phyloP scores from a whole-genome alignment of 1,284 basidiomycete genomes.

The Cystobasidiaceae sp. region DNA sequence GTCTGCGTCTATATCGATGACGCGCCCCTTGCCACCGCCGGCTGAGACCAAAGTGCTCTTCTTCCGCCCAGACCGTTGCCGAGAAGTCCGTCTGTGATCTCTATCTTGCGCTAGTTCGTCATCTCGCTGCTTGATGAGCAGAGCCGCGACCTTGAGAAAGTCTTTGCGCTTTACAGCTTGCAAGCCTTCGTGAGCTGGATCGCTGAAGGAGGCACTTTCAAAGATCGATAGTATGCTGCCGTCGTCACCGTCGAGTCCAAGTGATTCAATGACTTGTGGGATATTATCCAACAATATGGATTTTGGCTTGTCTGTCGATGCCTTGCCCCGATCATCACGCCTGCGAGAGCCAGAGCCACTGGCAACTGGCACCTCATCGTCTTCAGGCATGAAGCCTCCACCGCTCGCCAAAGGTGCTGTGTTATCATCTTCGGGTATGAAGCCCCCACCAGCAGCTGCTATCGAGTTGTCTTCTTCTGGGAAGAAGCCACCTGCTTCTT shows the following conservation, averaged over 20 bases:
- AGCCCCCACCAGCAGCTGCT: conserved; percentile 5
- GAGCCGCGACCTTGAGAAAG: conserved; percentile 21
- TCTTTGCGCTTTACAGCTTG: conserved; percentile 26
- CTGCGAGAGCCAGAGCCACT: not conserved
- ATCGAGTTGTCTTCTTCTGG: conserved; percentile 10
- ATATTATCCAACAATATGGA: conserved; percentile 4
- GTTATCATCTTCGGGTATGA: not conserved
- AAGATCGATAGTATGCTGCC: conserved; percentile 27
- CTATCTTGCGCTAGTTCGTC: conserved; percentile 22
- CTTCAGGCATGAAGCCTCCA: conserved; percentile 9
- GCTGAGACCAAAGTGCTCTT: conserved; percentile 22
- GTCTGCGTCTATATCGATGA: conserved; percentile 7
- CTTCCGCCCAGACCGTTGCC: not conserved
- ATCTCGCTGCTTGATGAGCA: conserved; percentile 23
- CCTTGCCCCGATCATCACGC: not conserved
- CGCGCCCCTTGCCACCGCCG: conserved; percentile 24
- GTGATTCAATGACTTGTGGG: conserved; percentile 1
- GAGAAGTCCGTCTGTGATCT: not conserved
- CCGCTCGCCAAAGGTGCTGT: not conserved
- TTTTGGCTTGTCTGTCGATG: not conserved
- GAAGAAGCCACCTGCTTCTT: not conserved
- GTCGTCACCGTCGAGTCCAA: conserved; percentile 27
- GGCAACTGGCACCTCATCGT: not conserved
- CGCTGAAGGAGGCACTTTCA: conserved; percentile 23
- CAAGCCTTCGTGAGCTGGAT: conserved; percentile 15